Conservation (phyloP, 805 yeast species). For the Saccharomycopsis guyanensis region DNA sequence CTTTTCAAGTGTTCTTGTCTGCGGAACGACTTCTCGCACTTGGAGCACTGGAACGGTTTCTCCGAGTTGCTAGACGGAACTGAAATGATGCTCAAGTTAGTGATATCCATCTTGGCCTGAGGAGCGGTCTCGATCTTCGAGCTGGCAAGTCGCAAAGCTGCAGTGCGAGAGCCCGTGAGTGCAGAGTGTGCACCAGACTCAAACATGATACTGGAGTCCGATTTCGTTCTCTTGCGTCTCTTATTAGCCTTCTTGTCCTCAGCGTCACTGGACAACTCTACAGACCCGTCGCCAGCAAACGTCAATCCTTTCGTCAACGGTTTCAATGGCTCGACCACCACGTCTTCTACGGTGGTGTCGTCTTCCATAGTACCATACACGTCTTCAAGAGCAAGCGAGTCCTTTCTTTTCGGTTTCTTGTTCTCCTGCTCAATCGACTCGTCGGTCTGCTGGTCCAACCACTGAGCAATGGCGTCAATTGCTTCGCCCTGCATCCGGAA, state of each 20-base stretch:
- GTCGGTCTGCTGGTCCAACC: constrained; percentile 12
- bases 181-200: neutral
- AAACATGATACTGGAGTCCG: constrained; percentile 8
- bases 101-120: constrained; percentile 5
- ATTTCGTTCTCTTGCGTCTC: constrained; percentile 16
- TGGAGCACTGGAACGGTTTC: constrained; percentile 32
- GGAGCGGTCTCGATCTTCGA: neutral
- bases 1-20: constrained; percentile 62
- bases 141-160: neutral
- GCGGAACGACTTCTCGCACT: constrained; percentile 40
- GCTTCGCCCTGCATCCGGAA: constrained; percentile 19
- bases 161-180: neutral
- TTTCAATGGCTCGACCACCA: constrained; percentile 58
- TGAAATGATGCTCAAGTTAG: constrained; percentile 10
- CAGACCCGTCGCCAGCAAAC: constrained; percentile 29
- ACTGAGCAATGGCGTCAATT: constrained; percentile 14
- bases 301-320: constrained; percentile 40
- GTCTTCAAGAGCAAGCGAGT: neutral
- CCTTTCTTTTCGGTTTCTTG: neutral
- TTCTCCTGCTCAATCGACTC: constrained; percentile 4
- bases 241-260: constrained; percentile 3
- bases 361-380: neutral
- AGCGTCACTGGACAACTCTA: neutral
- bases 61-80: constrained; percentile 22
- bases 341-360: constrained; percentile 23